These are phyloP conservation scores for Claviceps arundinis DNA, from an alignment of 2,329 filamentous ascomycete species.

Conservation along the genomic window DNA sequence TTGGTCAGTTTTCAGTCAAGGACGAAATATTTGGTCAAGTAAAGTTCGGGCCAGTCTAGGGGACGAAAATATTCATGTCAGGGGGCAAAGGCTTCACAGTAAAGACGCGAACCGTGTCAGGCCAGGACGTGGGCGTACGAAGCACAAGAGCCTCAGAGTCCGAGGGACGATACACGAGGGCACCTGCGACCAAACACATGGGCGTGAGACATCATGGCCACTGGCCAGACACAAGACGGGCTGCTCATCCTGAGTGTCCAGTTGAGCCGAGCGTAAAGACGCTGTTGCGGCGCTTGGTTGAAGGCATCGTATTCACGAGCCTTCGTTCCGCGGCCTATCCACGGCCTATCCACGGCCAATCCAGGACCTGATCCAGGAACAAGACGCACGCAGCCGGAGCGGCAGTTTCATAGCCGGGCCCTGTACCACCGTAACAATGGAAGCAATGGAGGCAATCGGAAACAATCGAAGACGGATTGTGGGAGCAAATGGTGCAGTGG, in stretches of 20 bases:
- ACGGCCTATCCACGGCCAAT: not conserved
- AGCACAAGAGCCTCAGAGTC: not conserved
- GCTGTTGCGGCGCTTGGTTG: not conserved
- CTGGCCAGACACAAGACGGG: not conserved
- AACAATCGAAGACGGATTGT: too few relatives aligned
- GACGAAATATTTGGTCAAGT: too few relatives aligned
- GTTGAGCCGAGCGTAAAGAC: not conserved
- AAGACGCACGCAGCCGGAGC: constrained; percentile 3
- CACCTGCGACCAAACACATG: not conserved
- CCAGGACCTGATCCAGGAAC: not conserved
- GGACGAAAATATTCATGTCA: too few relatives aligned
- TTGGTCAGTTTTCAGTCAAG: too few relatives aligned
- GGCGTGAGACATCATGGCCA: not conserved
- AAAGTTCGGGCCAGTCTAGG: too few relatives aligned
- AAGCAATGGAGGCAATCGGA: not conserved
- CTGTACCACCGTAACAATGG: constrained; percentile 1
- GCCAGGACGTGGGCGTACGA: not conserved
- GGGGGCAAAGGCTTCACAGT: not conserved
- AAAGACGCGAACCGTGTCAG: not conserved
- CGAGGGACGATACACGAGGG: not conserved
- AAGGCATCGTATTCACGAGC: not conserved
- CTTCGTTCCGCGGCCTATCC: not conserved
- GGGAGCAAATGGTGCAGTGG: too few relatives aligned
- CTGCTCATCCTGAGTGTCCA: not conserved
- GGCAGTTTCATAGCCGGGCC: constrained; percentile 1